Percentiles rank a stretch among this genome's conserved stretches.
These are phyloP conservation scores for Aureobasidium namibiae DNA, from an alignment of 2,329 filamentous ascomycete genomes.

Conservation along the genomic window DNA sequence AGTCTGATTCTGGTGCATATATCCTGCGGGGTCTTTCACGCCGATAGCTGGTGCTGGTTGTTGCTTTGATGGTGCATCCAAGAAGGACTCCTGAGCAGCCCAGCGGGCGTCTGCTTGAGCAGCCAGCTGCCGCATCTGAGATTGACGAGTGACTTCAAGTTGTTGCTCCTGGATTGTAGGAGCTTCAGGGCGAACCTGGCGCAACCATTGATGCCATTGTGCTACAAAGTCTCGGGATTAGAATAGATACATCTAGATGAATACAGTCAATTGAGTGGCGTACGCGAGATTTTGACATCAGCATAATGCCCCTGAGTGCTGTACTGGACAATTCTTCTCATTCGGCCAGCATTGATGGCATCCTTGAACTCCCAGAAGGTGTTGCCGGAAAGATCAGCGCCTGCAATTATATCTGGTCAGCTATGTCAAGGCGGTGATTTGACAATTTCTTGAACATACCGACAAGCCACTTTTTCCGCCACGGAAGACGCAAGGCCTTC, in stretches of 20 bases:
- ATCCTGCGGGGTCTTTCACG: slow-evolving; percentile 33
- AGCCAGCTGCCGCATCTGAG: slow-evolving; percentile 52
- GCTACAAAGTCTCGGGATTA: slow-evolving; percentile 31
- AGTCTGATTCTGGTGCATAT: slow-evolving; percentile 27
- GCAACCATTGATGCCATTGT: slow-evolving; percentile 62
- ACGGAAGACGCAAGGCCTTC: slow-evolving; percentile 54
- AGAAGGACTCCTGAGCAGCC: slow-evolving; percentile 50
- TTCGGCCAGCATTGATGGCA: slow-evolving; percentile 43
- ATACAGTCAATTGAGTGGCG: slow-evolving; percentile 12
- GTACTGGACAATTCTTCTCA: slow-evolving; percentile 52
- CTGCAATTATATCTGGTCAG: slow-evolving; percentile 28
- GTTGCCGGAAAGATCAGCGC: slow-evolving; percentile 54
- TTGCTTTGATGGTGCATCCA: slow-evolving; percentile 47
- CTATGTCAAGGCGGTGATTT: slow-evolving; percentile 8
- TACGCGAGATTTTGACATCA: slow-evolving; percentile 54
- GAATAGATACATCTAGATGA: neutral
- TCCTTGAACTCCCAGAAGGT: slow-evolving; percentile 62
- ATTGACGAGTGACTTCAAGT: slow-evolving; percentile 47
- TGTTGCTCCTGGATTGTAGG: slow-evolving; percentile 52
- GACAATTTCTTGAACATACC: slow-evolving; percentile 32
- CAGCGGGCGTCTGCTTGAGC: slow-evolving; percentile 53
- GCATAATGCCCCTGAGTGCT: slow-evolving; percentile 44
- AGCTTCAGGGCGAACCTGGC: slow-evolving; percentile 49
- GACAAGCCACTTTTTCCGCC: slow-evolving; percentile 52
- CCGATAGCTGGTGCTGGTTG: slow-evolving; percentile 40